Evolutionary conservation across 1,284 basidiomycete species (phyloP).

Genomic region (Pterulicium gracile): DNA sequence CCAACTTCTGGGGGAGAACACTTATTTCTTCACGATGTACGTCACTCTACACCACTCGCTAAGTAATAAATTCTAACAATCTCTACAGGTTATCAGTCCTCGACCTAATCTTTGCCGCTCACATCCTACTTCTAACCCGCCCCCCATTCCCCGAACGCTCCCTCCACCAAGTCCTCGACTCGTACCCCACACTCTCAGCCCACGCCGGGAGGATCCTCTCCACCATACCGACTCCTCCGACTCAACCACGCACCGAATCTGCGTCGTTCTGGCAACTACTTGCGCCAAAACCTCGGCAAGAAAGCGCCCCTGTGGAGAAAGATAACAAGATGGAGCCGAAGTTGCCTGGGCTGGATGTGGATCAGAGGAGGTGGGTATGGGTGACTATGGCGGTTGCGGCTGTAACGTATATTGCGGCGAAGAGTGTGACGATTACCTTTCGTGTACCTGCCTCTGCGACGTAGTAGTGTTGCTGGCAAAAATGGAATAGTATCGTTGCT

Average conservation of each 20-base stretch:
- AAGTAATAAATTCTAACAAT: constrained; percentile 2
- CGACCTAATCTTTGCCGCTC: constrained; percentile 56
- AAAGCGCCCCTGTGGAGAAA: constrained; percentile 17
- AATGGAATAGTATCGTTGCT: no score
- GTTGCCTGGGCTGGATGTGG: constrained; percentile 10
- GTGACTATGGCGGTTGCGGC: background rate
- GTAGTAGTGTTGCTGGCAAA: no score
- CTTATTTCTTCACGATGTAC: constrained; percentile 42
- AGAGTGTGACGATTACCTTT: background rate
- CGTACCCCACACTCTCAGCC: constrained; percentile 42
- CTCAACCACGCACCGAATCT: no score
- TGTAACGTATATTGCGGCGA: background rate
- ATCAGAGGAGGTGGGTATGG: constrained; percentile 3
- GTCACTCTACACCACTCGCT: constrained; percentile 5
- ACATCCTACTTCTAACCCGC: constrained; percentile 46
- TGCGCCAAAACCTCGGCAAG: no score
- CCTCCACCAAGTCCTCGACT: constrained; percentile 38
- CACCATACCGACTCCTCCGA: constrained; percentile 21
- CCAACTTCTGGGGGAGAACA: constrained; percentile 38
- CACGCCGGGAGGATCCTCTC: constrained; percentile 44
- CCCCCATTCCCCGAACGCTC: constrained; percentile 53
- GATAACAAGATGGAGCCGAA: constrained; percentile 19
- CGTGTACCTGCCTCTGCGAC: no score
- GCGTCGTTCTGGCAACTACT: no score
- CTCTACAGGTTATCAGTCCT: constrained; percentile 2